Base-by-base conservation (phyloP, 2,329 filamentous ascomycete species). In the Phaeosphaeria sp. region DNA sequence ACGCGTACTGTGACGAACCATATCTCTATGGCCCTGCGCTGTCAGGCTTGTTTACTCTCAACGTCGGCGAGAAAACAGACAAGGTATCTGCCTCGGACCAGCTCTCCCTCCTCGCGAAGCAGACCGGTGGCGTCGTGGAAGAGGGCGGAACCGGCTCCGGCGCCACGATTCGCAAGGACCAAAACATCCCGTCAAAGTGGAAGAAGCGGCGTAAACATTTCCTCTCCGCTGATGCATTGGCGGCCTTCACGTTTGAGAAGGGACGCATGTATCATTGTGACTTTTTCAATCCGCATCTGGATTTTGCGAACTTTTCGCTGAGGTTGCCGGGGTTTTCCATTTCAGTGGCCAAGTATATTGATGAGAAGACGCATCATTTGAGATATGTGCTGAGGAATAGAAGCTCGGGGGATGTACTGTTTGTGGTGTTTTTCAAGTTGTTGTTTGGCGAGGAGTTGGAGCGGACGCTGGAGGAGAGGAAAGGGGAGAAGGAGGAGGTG, bases 201-300 rank as follows among this genome's bases (percentile, higher is more conserved):
- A 77, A 78, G 46, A 81, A 81, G 64, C 66, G 81, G n/a, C 68
- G 80, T 11, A 83, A 82, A 59, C 69, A 74, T 62, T 82, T 81
- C 57, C 68, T 81, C 6, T 68, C 74, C 5, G 56, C 64, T 4
- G 56, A 63, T 20, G 72, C 79, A 27, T 67, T 79, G 11, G 67
- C 77, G 27, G 49, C 58, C 0, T 79, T 81, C 48, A 70, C 72
- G 0, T 82, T 82, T 48, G 79, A 82, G 56, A 75, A 78, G 54
- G 80, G 77, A 0, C 56, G 81, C 20, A 53, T 77, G 53, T 82
- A 83, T 54, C 73, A 79, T 41, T 79, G 69, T 0, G 81, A 83
- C 54, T 82, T 83, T 57, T 81, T 79, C 71, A 83, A 83, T 52
- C 79, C 79, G 21, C 81, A 82, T 64, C 64, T 83, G 5, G 80